Evolutionary conservation across 2,329 filamentous ascomycete genomes (phyloP), one percentile per base, ranked within the genome.

Genomic region (Hymenoscyphus repandus): DNA sequence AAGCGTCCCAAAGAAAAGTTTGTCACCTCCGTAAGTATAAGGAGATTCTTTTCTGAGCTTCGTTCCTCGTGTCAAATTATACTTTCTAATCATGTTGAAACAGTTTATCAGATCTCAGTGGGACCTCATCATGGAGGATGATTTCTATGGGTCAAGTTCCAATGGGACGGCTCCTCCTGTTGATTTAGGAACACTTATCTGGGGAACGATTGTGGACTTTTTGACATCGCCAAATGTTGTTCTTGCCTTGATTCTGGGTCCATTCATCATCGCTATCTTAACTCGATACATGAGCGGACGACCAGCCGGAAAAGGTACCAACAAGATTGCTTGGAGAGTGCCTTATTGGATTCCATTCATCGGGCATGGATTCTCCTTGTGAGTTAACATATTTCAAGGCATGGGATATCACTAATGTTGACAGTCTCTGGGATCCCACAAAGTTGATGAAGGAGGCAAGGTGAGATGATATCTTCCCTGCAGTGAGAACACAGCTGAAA

Each of bases 311-410:
- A 38, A 50, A 20, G 33, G 50, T 18, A 47, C 57, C 36, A 54
- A 45, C n/a, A 52, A 48, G 56, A 66, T 66, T 48, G 71, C 78
- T 53, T 74, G 74, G 62, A 64, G 71, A 50, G 57, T 76, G 18
- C 78, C 79, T 27, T 84, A 84, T 64, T 85, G 78, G 76, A 63
- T 84, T 6, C 80, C 81, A 1, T 70, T 76, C 46, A 33, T 83
- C 7, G 77, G 79, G 36, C 78, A 85, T 68, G 69, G 74, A 6
- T 58, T 75, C 37, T 66, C 65, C 17, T 75, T 80, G 56, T 68
- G 73, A 57, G 64, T 72, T 63, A 11, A n/a, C 3, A 20, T 9
- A 36, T 7, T 15, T 31, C 70, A 72, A 44, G 66, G 74, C 37
- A 58, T 60, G 10, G 74, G 77, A 56, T 61, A 78, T 53, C 65